Conservation (phyloP, 306 rosid species). For the Cicer pinnatifidum region DNA sequence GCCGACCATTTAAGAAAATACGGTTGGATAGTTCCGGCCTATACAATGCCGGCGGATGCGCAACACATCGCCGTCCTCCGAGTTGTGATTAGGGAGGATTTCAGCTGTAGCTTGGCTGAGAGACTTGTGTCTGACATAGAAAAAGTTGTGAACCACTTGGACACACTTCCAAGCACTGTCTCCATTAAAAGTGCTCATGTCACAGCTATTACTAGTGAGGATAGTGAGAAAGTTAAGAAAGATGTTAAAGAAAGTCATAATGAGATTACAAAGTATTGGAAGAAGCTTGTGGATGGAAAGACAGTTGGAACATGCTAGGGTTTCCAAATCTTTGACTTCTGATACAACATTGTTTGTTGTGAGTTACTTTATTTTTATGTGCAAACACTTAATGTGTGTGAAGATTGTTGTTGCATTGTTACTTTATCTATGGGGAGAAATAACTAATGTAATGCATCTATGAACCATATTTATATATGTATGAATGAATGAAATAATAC, state of each 20-base stretch:
- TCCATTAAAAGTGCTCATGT: slow-evolving; percentile 56
- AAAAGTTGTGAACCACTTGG: slow-evolving; percentile 65
- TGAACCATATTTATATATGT: neutral
- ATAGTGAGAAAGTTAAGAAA: slow-evolving; percentile 48
- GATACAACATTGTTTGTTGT: slow-evolving; percentile 4
- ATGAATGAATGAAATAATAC: neutral
- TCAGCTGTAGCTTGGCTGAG: slow-evolving; percentile 75
- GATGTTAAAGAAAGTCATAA: slow-evolving; percentile 49
- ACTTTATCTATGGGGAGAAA: neutral
- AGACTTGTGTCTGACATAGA: slow-evolving; percentile 71
- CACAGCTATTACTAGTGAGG: slow-evolving; percentile 47
- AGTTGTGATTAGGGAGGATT: slow-evolving; percentile 90
- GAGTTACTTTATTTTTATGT: slow-evolving; percentile 22
- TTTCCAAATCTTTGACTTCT: slow-evolving; percentile 21
- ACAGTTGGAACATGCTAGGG: slow-evolving; percentile 72
- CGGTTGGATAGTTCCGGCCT: slow-evolving; percentile 94
- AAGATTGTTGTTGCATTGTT: slow-evolving; percentile 21
- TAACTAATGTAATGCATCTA: neutral
- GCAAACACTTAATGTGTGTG: neutral
- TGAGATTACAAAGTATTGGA: slow-evolving; percentile 61
- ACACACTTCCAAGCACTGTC: slow-evolving; percentile 47
- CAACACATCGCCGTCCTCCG: slow-evolving; percentile 72
- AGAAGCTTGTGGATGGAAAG: slow-evolving; percentile 53
- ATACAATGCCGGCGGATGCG: slow-evolving; percentile 80
- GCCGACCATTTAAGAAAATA: slow-evolving; percentile 67